Conservation (phyloP, 1,139 yeast species). For the Pneumocystis wakefieldiae region DNA sequence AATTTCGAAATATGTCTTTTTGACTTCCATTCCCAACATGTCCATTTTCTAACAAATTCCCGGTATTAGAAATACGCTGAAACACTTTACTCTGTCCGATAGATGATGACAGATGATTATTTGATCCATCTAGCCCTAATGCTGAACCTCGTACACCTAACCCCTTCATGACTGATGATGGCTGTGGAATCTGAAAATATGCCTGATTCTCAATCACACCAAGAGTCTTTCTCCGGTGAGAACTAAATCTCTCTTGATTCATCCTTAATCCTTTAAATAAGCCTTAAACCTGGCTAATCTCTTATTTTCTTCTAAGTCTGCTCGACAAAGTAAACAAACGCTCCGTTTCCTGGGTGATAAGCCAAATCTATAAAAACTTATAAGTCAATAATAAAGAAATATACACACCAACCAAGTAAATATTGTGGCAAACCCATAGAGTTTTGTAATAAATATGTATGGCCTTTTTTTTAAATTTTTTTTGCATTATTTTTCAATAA, state of each 20-base stretch:
- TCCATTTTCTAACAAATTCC: neutral
- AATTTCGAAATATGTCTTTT: neutral
- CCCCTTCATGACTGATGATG: neutral
- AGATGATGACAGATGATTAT: neutral
- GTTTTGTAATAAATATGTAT: too few species aligned
- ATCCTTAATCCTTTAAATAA: neutral
- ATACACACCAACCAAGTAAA: too few species aligned
- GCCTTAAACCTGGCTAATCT: neutral
- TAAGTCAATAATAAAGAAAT: too few species aligned
- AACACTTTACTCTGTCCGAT: neutral
- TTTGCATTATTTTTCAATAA: too few species aligned
- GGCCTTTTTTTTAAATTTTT: too few species aligned
- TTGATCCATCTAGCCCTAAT: neutral
- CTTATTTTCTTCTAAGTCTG: too few species aligned
- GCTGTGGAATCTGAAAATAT: neutral
- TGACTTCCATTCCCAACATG: neutral
- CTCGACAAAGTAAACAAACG: too few species aligned
- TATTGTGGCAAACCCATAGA: too few species aligned
- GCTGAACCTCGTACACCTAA: neutral
- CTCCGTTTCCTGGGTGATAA: too few species aligned
- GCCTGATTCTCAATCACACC: neutral
- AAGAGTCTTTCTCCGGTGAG: neutral
- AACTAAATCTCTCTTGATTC: neutral
- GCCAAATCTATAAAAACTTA: too few species aligned
- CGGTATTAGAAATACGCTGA: neutral